Conservation (phyloP, 1,139 yeast species). For the Sugiyamaella japonica region DNA sequence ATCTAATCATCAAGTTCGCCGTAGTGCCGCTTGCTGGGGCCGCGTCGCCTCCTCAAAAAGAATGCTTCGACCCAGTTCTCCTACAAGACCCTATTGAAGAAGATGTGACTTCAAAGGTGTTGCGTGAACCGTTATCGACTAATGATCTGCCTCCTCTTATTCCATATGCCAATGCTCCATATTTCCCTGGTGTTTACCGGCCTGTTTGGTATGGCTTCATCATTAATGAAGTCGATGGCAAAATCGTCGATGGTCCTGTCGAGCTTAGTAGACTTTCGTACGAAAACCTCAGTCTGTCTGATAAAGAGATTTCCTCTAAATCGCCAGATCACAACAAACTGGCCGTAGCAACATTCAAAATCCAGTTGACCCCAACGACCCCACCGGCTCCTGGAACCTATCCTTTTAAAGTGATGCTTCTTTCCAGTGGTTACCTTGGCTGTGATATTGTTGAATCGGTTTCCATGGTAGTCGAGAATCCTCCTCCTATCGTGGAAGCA, state of each 20-base stretch:
- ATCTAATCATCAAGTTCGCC: constrained; percentile 71
- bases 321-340: constrained; percentile 48
- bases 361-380: constrained; percentile 69
- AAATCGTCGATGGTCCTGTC: constrained; percentile 69
- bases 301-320: constrained; percentile 42
- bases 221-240: constrained; percentile 71
- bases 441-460: constrained; percentile 42
- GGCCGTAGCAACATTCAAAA: constrained; percentile 66
- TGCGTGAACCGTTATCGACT: constrained; percentile 69
- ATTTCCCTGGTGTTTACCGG: constrained; percentile 57
- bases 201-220: constrained; percentile 67
- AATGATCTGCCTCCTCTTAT: constrained; percentile 65
- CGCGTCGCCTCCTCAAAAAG: constrained; percentile 38
- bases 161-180: constrained; percentile 68
- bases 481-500: constrained; percentile 32
- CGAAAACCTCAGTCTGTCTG: constrained; percentile 55
- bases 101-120: constrained; percentile 59
- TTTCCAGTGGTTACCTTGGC: constrained; percentile 43
- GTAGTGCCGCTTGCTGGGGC: constrained; percentile 62
- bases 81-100: constrained; percentile 45
- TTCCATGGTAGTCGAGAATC: constrained; percentile 42
- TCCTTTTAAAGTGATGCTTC: constrained; percentile 49
- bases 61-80: constrained; percentile 37
- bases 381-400: constrained; percentile 64
- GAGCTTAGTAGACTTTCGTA: constrained; percentile 55